Base-by-base conservation (phyloP, 768 basidiomycete species). In the Grammothele lineata region DNA sequence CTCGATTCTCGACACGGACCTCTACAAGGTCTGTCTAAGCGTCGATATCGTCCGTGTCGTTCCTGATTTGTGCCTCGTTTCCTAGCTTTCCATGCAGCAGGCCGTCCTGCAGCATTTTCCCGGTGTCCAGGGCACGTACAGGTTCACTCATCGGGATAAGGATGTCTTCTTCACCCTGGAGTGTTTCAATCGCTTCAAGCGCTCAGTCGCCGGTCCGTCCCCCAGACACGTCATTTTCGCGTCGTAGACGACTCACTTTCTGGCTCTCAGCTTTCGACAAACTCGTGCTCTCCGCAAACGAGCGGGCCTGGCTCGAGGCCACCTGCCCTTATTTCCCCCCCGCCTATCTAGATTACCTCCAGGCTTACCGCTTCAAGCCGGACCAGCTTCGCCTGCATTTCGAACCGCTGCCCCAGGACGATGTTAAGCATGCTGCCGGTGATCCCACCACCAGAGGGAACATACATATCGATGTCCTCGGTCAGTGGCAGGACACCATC, bases 71-170 rank as follows among this genome's bases (percentile, higher is more conserved):
- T 36, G 9, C 19, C 12, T 22, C 11, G 30, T 9, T 19, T 4
- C 12, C 6, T 47, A 95, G 91, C 72, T 96, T 38, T 89, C 92
- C 0, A 98, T 96, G 95, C 95, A 98, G 69, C 88, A 94, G 67
- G 92, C 92, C 0, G 82, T 97, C 19, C 58, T 84, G 47, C 74
- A 77, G 18, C 81, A 85, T 51, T 94, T 92, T 59, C 85, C 85
- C n/a, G 68, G 80, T 36, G 75, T 78, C 1, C 60, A 72, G n/a
- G 83, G 81, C 5, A 77, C 76, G 2, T 92, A 94, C 64, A 76
- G 76, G 32, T 94, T 95, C 65, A 91, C 82, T 1, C 87, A 93
- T 62, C 83, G 93, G 49, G 78, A 80, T 56, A 70, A 73, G 32
- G 67, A 73, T 35, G 76, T 78, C 45, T 67, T 73, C 15, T 95